Base-by-base conservation (phyloP, 345 rosid genomes). In the Aquilaria yunnanensis region DNA sequence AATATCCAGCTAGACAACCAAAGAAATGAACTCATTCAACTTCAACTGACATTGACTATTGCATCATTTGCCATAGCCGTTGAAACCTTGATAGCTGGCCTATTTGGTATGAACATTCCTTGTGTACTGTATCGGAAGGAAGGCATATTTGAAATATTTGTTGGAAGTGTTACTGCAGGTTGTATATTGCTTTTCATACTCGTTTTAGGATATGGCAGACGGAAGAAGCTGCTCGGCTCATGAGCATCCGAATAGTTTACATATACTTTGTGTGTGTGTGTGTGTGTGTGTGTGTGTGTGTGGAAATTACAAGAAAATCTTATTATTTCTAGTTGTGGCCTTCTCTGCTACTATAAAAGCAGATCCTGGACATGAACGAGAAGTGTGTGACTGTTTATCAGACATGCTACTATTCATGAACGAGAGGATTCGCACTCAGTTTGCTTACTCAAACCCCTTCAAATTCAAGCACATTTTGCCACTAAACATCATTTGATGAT, bases 351-450 rank as follows among this genome's bases (percentile, higher is more conserved):
- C 23, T 16, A 16, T 16, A 16, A 16, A 16, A 16, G 23, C 23
- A 16, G 23, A 16, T 16, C 23, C 23, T 16, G 23, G 23, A 16
- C 23, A 16, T 16, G 23, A 16, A 16, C 23, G 23, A 90, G 64
- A 93, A 82, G 82, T 90, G 98, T 56, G 89, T 93, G 96, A 77
- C 96, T 0, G 98, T 93, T 54, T 93, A 93, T 74, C 97, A 93
- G 71, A 93, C 98, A 32, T 93, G 89, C 75, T 93, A 51, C 81
- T 84, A 60, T 85, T 97, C 64, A 93, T 93, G 98, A 93, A 93
- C 32, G 96, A 90, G 72, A 87, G 92, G 75, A 86, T 93, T 63
- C 85, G 89, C 31, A 87, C 79, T 72, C 98, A 93, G 80, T 93
- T 89, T 74, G 96, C 96, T 9, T 81, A 71, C 58, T 84, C 98